These are phyloP conservation scores for Rossbeevera mucosa DNA, from an alignment of 768 basidiomycete genomes.

Conservation along the genomic window DNA sequence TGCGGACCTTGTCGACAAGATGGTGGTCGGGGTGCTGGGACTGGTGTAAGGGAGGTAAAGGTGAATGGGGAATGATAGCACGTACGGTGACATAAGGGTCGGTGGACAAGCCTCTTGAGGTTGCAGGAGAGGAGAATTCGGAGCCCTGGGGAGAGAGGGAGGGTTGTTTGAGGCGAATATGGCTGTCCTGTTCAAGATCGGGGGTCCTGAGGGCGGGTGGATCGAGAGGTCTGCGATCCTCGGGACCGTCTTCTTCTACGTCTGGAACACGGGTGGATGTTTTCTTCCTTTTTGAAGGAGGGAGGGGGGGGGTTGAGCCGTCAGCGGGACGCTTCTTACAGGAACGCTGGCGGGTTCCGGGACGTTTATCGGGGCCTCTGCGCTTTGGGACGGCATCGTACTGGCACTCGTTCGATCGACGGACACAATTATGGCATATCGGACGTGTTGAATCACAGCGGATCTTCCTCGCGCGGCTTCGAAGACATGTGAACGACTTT, in stretches of 20 bases:
- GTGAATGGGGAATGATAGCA: not conserved
- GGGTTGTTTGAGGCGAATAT: constrained; percentile 25
- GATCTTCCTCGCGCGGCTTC: constrained; percentile 79
- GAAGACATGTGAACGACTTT: constrained; percentile 28
- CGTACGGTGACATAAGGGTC: constrained; percentile 28
- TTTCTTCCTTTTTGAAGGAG: constrained; percentile 53
- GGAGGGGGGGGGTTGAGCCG: constrained; percentile 46
- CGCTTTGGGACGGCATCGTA: constrained; percentile 80
- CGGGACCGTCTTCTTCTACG: constrained; percentile 22
- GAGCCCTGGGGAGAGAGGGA: constrained; percentile 31
- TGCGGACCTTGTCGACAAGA: constrained; percentile 25
- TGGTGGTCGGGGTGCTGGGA: constrained; percentile 29
- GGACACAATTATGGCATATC: constrained; percentile 75
- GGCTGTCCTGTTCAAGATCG: constrained; percentile 23
- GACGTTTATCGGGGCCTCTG: constrained; percentile 81
- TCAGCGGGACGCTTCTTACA: constrained; percentile 75
- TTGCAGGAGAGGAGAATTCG: constrained; percentile 27
- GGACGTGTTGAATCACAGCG: constrained; percentile 82
- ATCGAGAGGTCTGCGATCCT: constrained; percentile 28
- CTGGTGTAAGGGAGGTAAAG: constrained; percentile 1
- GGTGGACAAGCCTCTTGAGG: constrained; percentile 24
- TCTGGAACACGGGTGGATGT: constrained; percentile 32
- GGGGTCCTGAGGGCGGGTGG: constrained; percentile 23
- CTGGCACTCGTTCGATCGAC: constrained; percentile 71
- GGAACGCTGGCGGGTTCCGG: constrained; percentile 76